A percentile compares a stretch with the other conserved stretches of the same genome.
These are phyloP conservation scores for Pharnaceum exiguum DNA, from an alignment of 148 eudicot genomes.

Conservation along the genomic window DNA sequence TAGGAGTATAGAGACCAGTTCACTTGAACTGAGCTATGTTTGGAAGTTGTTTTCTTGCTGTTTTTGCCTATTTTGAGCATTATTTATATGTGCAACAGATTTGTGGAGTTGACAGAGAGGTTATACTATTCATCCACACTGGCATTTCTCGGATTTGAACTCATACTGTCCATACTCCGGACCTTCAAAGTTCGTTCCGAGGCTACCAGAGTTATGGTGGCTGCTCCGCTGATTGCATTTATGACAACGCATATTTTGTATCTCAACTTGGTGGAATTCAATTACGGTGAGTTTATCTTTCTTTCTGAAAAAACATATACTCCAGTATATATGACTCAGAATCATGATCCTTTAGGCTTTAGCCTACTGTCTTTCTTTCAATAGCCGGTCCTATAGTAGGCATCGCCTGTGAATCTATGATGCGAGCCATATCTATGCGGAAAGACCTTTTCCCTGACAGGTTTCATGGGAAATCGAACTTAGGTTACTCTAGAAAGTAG, in stretches of 20 bases:
- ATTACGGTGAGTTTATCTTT: conserved; percentile 35
- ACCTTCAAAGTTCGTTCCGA: conserved; percentile 54
- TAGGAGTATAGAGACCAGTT: background rate
- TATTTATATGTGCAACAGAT: conserved; percentile 41
- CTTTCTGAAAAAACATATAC: too few relatives aligned
- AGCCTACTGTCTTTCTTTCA: too few relatives aligned
- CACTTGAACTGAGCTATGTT: background rate
- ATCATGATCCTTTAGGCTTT: too few relatives aligned
- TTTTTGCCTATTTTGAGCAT: background rate
- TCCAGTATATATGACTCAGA: too few relatives aligned
- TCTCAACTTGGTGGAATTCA: conserved; percentile 48
- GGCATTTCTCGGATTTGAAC: conserved; percentile 58
- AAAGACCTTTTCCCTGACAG: too few relatives aligned
- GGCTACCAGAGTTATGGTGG: conserved; percentile 74
- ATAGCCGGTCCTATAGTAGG: too few relatives aligned
- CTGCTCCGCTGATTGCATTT: conserved; percentile 71
- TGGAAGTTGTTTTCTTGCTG: background rate
- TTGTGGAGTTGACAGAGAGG: conserved; percentile 60
- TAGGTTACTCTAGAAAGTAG: too few relatives aligned
- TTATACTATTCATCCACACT: conserved; percentile 59
- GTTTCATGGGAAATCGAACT: too few relatives aligned
- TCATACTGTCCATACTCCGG: conserved; percentile 47
- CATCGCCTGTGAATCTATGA: too few relatives aligned
- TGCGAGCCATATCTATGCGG: too few relatives aligned
- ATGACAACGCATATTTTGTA: conserved; percentile 67